phyloP scores from a whole-genome alignment of 345 rosid genomes.

The Moringa oleifera region DNA sequence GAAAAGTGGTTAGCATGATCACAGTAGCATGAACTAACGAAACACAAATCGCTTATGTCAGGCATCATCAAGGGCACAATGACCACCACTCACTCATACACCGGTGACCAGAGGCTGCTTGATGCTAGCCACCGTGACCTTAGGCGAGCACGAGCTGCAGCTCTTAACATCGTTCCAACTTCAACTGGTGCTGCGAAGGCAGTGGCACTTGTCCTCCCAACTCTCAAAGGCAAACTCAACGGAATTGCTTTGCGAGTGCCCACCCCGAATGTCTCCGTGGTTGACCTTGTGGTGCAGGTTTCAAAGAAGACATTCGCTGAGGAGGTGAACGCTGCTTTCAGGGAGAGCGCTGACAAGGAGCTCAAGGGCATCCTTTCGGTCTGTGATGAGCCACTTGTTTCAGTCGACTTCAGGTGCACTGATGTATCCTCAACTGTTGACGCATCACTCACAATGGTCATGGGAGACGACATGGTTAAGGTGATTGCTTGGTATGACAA shows the following conservation, averaged over 20 bases:
- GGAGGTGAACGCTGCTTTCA: slow-evolving; percentile 89
- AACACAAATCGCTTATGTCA: slow-evolving; percentile 12
- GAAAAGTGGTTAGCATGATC: too few relatives aligned
- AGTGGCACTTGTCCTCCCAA: slow-evolving; percentile 88
- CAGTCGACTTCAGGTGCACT: slow-evolving; percentile 87
- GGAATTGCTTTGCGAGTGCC: slow-evolving; percentile 98
- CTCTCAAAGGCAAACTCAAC: slow-evolving; percentile 86
- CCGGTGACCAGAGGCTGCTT: slow-evolving; percentile 90
- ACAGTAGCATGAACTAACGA: too few relatives aligned
- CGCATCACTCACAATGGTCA: slow-evolving; percentile 88
- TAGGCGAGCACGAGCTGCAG: slow-evolving; percentile 97
- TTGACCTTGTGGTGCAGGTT: slow-evolving; percentile 90
- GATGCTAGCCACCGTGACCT: slow-evolving; percentile 97
- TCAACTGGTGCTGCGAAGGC: slow-evolving; percentile 98
- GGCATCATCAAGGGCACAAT: slow-evolving; percentile 98
- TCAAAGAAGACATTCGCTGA: slow-evolving; percentile 90
- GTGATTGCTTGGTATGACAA: slow-evolving; percentile 98
- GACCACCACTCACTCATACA: slow-evolving; percentile 99
- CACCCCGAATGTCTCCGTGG: slow-evolving; percentile 92
- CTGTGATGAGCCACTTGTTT: slow-evolving; percentile 94
- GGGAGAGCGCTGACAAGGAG: slow-evolving; percentile 77
- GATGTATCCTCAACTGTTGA: slow-evolving; percentile 86
- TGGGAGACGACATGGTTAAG: slow-evolving; percentile 99
- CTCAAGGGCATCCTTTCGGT: slow-evolving; percentile 77
- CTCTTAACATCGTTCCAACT: slow-evolving; percentile 89